Conservation (phyloP, 257 asterid species). For the Anisodus tanguticus region DNA sequence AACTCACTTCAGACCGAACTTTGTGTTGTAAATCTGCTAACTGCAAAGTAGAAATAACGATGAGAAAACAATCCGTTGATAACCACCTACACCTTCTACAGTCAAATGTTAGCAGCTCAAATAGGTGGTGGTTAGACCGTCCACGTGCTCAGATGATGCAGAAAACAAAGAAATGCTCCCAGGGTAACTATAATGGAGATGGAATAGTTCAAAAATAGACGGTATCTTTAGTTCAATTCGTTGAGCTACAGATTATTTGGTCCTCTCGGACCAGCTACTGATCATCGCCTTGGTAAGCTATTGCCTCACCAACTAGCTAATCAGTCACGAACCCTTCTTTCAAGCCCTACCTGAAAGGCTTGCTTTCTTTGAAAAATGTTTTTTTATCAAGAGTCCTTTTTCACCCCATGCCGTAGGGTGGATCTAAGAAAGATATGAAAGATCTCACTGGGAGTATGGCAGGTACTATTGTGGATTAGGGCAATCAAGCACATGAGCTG, state of each 20-base stretch:
- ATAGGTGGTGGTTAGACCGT: conserved; percentile 13
- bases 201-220: not conserved
- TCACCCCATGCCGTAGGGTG: not conserved
- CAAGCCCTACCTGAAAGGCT: not conserved
- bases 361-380: not conserved
- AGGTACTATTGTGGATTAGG: conserved; percentile 21
- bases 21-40: conserved; percentile 78
- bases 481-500: not conserved
- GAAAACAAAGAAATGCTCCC: not conserved
- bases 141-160: conserved; percentile 6
- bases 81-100: conserved; percentile 15
- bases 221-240: not conserved
- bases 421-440: not conserved
- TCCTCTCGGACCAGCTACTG: not conserved
- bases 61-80: not conserved
- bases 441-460: not conserved
- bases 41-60: conserved; percentile 51
- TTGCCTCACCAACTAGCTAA: not conserved
- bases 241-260: not conserved
- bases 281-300: conserved; percentile 4
- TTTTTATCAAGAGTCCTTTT: not conserved
- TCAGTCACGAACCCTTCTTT: not conserved
- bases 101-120: not conserved
- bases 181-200: conserved; percentile 16
- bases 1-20: conserved; percentile 87